A percentile compares a stretch with the other conserved stretches of the same genome.
Evolutionary conservation across 257 asterid species (phyloP).

Genomic region (Fraxinus anomala): DNA sequence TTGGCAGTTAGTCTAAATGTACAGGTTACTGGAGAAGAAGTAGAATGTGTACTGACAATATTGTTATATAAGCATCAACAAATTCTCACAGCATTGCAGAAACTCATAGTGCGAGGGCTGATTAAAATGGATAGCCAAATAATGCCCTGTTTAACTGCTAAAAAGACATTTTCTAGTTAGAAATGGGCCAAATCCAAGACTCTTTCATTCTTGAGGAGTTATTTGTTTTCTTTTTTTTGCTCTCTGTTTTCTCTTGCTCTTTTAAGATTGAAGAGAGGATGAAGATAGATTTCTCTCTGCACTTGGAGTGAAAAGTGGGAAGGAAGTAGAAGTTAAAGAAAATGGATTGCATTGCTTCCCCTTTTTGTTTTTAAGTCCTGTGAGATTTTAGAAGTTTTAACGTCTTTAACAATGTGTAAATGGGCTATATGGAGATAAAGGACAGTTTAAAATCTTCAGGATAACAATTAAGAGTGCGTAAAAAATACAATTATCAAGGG

Average conservation of each 20-base stretch:
- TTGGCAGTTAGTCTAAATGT: neutral
- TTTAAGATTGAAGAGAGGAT: neutral
- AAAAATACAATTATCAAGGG: neutral
- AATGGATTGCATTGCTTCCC: neutral
- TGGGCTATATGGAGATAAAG: neutral
- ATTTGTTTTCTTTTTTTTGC: too few species aligned
- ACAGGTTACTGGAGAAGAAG: neutral
- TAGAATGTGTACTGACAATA: neutral
- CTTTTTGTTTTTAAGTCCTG: neutral
- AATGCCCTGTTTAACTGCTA: neutral
- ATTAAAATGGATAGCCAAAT: neutral
- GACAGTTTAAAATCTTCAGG: neutral
- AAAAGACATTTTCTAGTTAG: neutral
- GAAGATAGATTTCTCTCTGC: neutral
- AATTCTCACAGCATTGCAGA: neutral
- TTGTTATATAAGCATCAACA: neutral
- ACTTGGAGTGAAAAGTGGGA: neutral
- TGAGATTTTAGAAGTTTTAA: neutral
- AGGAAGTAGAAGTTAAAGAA: neutral
- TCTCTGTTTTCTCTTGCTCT: neutral
- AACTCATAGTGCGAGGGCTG: neutral
- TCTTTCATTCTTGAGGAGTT: neutral
- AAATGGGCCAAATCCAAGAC: neutral
- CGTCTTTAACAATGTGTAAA: neutral
- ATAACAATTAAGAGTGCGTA: conserved; percentile 2